Evolutionary conservation across 2,329 filamentous ascomycete genomes (phyloP), one percentile per base, ranked within the genome.

Genomic region (Albophoma yamanashiensis): DNA sequence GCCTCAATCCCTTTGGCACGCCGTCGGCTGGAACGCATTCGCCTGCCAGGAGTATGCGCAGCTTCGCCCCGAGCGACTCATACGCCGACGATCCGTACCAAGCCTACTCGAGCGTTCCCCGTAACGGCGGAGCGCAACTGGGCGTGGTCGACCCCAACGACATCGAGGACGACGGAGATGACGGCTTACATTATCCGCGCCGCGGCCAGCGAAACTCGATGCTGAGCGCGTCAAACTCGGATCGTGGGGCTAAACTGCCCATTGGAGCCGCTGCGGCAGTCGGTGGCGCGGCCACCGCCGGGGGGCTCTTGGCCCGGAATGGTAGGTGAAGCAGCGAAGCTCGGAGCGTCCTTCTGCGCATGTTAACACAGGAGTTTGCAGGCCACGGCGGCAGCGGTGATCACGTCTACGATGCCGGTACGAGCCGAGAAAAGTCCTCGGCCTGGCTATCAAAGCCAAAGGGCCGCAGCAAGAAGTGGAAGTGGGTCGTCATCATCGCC

Each of bases 141-240:
- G 82, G 82, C 45, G 76, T 83, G 1, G 82, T 94, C 61, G 87
- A 96, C 70, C 91, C 92, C 3, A 85, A 89, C 67, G 86, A 87
- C 17, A 92, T 96, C 64, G 83, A 83, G 27, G 92, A 96, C 70
- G 92, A 97, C 69, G 91, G 90, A 36, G 92, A 96, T 68, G 92
- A 96, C 70, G 91, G 89, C 1, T 80, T 94, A 58, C 79, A 82
- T 5, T 86, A 82, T 66, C 75, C 72, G 57, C 74, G 71, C 56
- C 69, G 67, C 53, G 70, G 68, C 45, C 68, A 73, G 70, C 79
- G 82, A 62, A 81, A 78, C 64, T 86, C 88, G 42, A 82, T 87
- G 71, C 73, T 88, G 42, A 85, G 82, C 61, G 74, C 85, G 3
- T 79, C 80, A 11, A 75, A 78, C 45, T 77, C 79, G 27, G 71